Percentiles rank a stretch among this genome's conserved stretches.
These are phyloP conservation scores for Xylaria sp. DNA, from an alignment of 2,329 filamentous ascomycete genomes.

Conservation along the genomic window DNA sequence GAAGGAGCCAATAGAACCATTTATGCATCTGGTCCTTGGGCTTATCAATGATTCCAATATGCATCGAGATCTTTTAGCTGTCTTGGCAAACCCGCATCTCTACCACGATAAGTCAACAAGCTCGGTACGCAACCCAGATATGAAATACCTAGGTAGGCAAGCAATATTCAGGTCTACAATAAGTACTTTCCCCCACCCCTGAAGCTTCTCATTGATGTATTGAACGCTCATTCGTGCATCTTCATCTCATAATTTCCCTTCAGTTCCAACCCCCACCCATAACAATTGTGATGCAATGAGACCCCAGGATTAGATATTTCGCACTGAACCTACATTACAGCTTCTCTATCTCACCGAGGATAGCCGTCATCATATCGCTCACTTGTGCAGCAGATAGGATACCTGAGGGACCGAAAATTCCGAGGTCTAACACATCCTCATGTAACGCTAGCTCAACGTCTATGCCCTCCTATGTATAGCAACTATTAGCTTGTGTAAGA, in stretches of 20 bases:
- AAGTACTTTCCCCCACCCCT: background rate
- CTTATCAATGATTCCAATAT: slow-evolving; percentile 33
- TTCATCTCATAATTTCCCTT: background rate
- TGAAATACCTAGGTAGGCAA: background rate
- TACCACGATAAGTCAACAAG: slow-evolving; percentile 2
- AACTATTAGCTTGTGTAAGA: slow-evolving; percentile 18
- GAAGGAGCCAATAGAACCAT: slow-evolving; percentile 27
- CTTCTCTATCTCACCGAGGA: slow-evolving; percentile 37
- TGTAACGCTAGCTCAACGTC: slow-evolving; percentile 46
- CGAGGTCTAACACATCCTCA: slow-evolving; percentile 44
- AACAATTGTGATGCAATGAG: background rate
- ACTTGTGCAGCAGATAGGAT: slow-evolving; percentile 36
- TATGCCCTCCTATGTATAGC: slow-evolving; percentile 41
- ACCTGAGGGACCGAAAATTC: slow-evolving; percentile 42
- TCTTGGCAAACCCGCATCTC: slow-evolving; percentile 23
- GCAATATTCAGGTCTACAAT: background rate
- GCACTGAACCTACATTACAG: background rate
- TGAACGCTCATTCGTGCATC: slow-evolving; percentile 1
- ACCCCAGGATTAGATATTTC: background rate
- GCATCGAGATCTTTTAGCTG: slow-evolving; percentile 9
- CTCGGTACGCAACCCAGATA: background rate
- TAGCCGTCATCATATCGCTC: slow-evolving; percentile 32
- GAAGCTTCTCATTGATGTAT: background rate
- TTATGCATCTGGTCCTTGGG: slow-evolving; percentile 13
- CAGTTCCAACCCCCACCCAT: background rate